Percentiles rank a stretch among this genome's conserved stretches.
Conservation (phyloP, 306 rosid species). For the Purshia tridentata region DNA sequence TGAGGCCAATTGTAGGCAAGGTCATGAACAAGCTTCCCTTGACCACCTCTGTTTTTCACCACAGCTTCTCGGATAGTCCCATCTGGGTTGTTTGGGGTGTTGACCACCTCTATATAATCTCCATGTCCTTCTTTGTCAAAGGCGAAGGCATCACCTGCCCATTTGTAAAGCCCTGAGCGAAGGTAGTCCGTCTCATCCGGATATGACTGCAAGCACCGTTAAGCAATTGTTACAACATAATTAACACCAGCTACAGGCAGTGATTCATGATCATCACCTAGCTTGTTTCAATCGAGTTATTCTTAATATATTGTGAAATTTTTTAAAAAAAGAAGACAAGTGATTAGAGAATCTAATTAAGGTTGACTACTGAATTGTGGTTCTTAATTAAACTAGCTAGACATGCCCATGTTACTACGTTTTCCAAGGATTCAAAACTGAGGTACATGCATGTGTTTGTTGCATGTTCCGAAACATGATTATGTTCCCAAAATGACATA, state of each 20-base stretch:
- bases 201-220: slow-evolving; percentile 49
- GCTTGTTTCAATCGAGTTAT: no score
- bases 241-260: no score
- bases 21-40: slow-evolving; percentile 58
- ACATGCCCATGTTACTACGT: slow-evolving; percentile 50
- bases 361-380: neutral
- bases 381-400: neutral
- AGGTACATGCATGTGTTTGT: slow-evolving; percentile 31
- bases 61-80: slow-evolving; percentile 46
- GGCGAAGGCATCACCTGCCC: slow-evolving; percentile 69
- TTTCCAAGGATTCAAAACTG: neutral
- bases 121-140: slow-evolving; percentile 40
- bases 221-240: slow-evolving; percentile 13
- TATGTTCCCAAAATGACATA: slow-evolving; percentile 30
- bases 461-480: slow-evolving; percentile 32
- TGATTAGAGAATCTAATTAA: neutral
- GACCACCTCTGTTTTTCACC: slow-evolving; percentile 22
- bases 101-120: slow-evolving; percentile 72
- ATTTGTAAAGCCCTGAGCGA: slow-evolving; percentile 53
- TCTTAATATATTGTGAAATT: neutral
- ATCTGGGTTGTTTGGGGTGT: slow-evolving; percentile 79
- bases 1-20: slow-evolving; percentile 93
- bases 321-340: neutral
- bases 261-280: no score
- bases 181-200: slow-evolving; percentile 38